Evolutionary conservation across 345 rosid species (phyloP).

Genomic region (Cardiospermum halicacabum): DNA sequence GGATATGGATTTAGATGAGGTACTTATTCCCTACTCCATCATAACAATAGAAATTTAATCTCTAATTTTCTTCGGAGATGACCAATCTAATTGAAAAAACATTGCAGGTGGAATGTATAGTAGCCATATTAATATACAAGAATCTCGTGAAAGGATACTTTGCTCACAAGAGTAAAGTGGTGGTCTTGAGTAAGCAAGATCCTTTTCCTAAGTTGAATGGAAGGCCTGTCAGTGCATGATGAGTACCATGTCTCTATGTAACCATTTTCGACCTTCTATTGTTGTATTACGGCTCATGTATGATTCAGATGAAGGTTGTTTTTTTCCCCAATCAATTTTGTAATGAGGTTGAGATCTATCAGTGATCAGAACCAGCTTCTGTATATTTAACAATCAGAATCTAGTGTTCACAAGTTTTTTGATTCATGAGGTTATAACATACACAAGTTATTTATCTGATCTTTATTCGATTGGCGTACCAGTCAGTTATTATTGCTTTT

Average conservation of each 20-base stretch:
- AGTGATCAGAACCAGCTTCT: neutral
- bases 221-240: constrained; percentile 54
- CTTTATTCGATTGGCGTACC: too few relatives aligned
- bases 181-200: constrained; percentile 94
- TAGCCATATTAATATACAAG: constrained; percentile 81
- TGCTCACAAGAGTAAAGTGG: constrained; percentile 94
- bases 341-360: neutral
- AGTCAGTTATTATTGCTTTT: too few relatives aligned
- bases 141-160: constrained; percentile 86
- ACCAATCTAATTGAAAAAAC: neutral
- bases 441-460: too few relatives aligned
- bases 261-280: neutral
- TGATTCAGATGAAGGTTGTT: neutral
- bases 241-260: neutral
- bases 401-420: too few relatives aligned
- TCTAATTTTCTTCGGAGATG: neutral
- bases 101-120: constrained; percentile 80
- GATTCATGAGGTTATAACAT: too few relatives aligned
- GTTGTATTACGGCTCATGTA: neutral
- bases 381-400: neutral
- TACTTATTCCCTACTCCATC: constrained; percentile 13
- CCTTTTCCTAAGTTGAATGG: constrained; percentile 86
- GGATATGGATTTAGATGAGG: constrained; percentile 97
- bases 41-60: neutral
- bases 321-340: neutral